Conservation (phyloP, 768 basidiomycete species). For the Rhodosporidiobolus sp. region DNA sequence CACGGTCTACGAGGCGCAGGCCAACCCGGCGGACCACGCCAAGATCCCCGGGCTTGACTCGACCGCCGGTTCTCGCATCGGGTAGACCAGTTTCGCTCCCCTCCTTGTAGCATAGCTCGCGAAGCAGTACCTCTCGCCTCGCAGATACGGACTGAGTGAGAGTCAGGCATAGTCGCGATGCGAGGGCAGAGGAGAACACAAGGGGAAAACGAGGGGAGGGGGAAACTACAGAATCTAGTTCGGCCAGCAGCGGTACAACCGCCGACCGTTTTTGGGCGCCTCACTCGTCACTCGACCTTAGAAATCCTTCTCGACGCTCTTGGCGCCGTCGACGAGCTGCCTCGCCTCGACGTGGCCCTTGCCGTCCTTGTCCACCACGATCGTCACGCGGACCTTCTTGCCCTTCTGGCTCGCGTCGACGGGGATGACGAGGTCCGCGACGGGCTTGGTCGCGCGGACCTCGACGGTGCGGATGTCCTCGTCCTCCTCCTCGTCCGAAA, state of each 20-base stretch:
- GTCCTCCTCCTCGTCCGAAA: slow-evolving; percentile 46
- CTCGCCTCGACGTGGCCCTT: slow-evolving; percentile 39
- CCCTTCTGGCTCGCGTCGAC: slow-evolving; percentile 33
- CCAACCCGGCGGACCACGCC: slow-evolving; percentile 50
- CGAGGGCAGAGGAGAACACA: too few relatives aligned
- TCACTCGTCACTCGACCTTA: not conserved
- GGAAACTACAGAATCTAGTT: not conserved
- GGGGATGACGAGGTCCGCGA: slow-evolving; percentile 41
- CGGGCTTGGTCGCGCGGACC: slow-evolving; percentile 38
- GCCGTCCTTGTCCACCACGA: slow-evolving; percentile 42
- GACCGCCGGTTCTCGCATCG: slow-evolving; percentile 16
- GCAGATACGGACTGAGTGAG: too few relatives aligned
- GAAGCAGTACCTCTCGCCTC: too few relatives aligned
- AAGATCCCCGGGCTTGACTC: slow-evolving; percentile 35
- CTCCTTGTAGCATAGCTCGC: too few relatives aligned
- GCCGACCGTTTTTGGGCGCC: not conserved
- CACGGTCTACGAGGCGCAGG: slow-evolving; percentile 51
- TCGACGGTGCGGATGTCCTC: slow-evolving; percentile 44
- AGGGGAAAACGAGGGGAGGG: not conserved
- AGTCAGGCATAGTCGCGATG: too few relatives aligned
- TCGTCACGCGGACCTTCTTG: slow-evolving; percentile 33
- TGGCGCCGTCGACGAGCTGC: slow-evolving; percentile 34
- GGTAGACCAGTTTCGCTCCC: not conserved
- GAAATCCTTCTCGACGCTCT: slow-evolving; percentile 22
- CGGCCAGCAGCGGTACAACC: too few relatives aligned